Conservation (phyloP, 495 filamentous ascomycete genomes). For the Penicillium silybi region DNA sequence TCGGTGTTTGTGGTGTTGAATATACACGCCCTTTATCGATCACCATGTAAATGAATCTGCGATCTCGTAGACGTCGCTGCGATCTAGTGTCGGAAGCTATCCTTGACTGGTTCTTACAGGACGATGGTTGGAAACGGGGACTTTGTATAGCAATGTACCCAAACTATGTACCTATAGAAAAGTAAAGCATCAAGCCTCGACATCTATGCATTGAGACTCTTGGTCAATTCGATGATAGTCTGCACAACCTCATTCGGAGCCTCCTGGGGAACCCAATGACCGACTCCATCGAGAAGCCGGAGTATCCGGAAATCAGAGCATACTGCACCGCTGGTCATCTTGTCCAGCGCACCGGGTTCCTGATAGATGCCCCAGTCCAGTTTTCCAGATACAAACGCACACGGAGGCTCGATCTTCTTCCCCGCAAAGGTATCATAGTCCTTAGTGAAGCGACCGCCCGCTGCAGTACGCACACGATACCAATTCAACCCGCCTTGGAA, state of each 20-base stretch:
- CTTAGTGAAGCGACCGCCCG: constrained; percentile 32
- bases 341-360: constrained; percentile 58
- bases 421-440: constrained; percentile 60
- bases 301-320: constrained; percentile 50
- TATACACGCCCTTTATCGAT: too few species aligned
- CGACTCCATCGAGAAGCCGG: constrained; percentile 53
- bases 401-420: constrained; percentile 59
- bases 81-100: too few species aligned
- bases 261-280: constrained; percentile 69
- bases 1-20: too few species aligned
- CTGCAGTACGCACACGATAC: constrained; percentile 58
- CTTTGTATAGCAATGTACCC: too few species aligned
- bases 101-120: too few species aligned
- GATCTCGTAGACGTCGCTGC: too few species aligned
- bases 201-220: constrained; percentile 4
- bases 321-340: constrained; percentile 41
- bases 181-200: background rate
- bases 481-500: constrained; percentile 70
- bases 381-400: constrained; percentile 54
- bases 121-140: too few species aligned
- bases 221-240: constrained; percentile 44
- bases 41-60: too few species aligned
- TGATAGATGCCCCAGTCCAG: constrained; percentile 67
- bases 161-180: background rate
- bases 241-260: constrained; percentile 51